Percentiles rank a stretch among this genome's conserved stretches.
These are phyloP conservation scores for Leishmania major DNA, from an alignment of 208 protist genomes.

Conservation along the genomic window DNA sequence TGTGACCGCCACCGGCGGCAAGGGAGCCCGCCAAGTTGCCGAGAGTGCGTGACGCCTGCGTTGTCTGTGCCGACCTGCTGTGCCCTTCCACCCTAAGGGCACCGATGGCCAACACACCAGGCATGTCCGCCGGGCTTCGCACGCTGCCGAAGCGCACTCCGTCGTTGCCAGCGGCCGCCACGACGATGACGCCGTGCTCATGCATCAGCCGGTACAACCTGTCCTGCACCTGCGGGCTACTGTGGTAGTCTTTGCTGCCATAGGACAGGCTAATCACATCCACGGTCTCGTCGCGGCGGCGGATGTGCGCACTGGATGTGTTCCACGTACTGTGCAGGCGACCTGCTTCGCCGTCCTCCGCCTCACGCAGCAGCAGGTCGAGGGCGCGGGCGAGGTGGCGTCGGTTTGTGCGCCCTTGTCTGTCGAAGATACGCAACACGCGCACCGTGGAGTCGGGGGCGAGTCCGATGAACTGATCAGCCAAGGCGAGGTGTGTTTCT, in stretches of 20 bases:
- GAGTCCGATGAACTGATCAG: conserved; percentile 73
- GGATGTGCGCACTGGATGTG: background rate
- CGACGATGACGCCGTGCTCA: conserved; percentile 91
- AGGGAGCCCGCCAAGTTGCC: background rate
- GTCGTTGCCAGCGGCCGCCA: conserved; percentile 97
- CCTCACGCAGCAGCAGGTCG: conserved; percentile 16
- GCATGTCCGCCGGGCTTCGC: conserved; percentile 96
- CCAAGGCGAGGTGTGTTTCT: conserved; percentile 3
- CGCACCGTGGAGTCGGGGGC: conserved; percentile 92
- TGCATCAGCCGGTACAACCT: conserved; percentile 65
- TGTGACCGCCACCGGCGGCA: conserved; percentile 2
- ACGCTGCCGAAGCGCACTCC: conserved; percentile 94
- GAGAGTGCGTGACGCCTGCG: background rate
- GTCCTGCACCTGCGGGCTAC: conserved; percentile 60
- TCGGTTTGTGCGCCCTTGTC: conserved; percentile 75
- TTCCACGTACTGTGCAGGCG: background rate
- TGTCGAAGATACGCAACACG: conserved; percentile 96
- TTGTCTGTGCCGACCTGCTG: background rate
- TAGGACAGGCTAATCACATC: conserved; percentile 96
- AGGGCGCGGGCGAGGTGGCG: conserved; percentile 97
- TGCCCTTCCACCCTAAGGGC: conserved; percentile 28
- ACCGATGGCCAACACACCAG: conserved; percentile 96
- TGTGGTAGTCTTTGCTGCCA: conserved; percentile 96
- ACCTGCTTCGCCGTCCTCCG: conserved; percentile 3
- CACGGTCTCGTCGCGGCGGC: conserved; percentile 24